Percentiles rank a stretch among this genome's conserved stretches.
These are phyloP conservation scores for Penicillium sp. DNA, from an alignment of 2,329 filamentous ascomycete species.

Conservation along the genomic window DNA sequence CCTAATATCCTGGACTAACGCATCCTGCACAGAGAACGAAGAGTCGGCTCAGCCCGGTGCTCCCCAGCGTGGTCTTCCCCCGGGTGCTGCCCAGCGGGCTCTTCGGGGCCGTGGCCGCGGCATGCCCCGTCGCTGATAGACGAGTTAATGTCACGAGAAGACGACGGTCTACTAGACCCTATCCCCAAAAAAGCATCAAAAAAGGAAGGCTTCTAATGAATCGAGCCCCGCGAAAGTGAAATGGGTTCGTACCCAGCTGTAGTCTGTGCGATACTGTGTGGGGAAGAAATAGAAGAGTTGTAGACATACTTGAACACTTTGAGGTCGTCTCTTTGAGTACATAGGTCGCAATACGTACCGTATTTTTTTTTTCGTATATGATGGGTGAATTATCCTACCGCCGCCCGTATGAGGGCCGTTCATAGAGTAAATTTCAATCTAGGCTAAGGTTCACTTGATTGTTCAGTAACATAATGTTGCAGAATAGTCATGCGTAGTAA, in stretches of 20 bases:
- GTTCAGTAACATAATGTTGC: too few relatives aligned
- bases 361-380: too few relatives aligned
- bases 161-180: slow-evolving; percentile 17
- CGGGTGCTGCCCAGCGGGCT: slow-evolving; percentile 83
- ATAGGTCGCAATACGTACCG: background rate
- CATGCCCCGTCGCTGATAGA: slow-evolving; percentile 62
- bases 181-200: slow-evolving; percentile 12
- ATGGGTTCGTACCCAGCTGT: background rate
- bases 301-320: slow-evolving; percentile 3
- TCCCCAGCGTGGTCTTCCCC: slow-evolving; percentile 70
- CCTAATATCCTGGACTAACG: slow-evolving; percentile 16
- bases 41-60: slow-evolving; percentile 83
- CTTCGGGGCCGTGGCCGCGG: slow-evolving; percentile 81
- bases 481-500: too few relatives aligned
- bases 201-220: slow-evolving; percentile 13
- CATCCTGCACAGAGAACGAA: slow-evolving; percentile 66
- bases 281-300: slow-evolving; percentile 7
- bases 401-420: too few relatives aligned
- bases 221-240: background rate
- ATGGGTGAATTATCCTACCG: too few relatives aligned
- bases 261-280: slow-evolving; percentile 5
- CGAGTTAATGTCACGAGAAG: slow-evolving; percentile 26
- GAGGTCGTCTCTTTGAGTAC: slow-evolving; percentile 3
- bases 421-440: too few relatives aligned
- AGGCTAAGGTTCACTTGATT: too few relatives aligned